phyloP scores from a whole-genome alignment of 768 basidiomycete genomes.

The Megacollybia marginata region DNA sequence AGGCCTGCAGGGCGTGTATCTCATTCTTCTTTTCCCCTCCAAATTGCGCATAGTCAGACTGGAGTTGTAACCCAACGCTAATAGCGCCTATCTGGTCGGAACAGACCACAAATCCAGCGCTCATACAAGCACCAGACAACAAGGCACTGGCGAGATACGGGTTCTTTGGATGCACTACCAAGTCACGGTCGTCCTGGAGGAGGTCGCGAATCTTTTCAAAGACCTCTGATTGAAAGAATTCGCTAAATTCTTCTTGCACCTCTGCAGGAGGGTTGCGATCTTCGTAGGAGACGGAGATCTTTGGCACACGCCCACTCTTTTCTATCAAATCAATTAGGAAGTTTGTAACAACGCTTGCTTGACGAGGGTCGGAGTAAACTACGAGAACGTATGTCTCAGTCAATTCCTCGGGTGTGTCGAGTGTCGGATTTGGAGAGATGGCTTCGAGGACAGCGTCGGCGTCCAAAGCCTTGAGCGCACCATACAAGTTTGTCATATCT shows the following conservation, averaged over 20 bases:
- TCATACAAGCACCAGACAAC: background rate
- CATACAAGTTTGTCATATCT: too few relatives aligned
- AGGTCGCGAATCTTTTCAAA: background rate
- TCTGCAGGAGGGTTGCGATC: background rate
- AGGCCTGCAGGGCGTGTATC: background rate
- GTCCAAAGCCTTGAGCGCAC: too few relatives aligned
- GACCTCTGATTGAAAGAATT: background rate
- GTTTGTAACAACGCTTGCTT: background rate
- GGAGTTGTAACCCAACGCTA: background rate
- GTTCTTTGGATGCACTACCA: background rate
- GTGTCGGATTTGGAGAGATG: background rate
- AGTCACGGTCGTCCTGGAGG: background rate
- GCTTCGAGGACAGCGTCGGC: too few relatives aligned
- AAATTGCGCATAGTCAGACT: background rate
- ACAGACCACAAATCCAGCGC: background rate
- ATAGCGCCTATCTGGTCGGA: background rate
- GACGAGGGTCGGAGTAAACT: background rate
- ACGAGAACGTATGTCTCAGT: background rate
- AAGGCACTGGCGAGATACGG: background rate
- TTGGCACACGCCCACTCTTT: background rate
- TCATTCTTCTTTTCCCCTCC: background rate
- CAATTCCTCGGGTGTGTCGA: background rate
- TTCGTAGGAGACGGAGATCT: background rate
- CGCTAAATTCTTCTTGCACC: background rate
- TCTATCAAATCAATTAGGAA: background rate